These are phyloP conservation scores for Kodamaea leandrae DNA, from an alignment of 805 yeast species.

Conservation along the genomic window DNA sequence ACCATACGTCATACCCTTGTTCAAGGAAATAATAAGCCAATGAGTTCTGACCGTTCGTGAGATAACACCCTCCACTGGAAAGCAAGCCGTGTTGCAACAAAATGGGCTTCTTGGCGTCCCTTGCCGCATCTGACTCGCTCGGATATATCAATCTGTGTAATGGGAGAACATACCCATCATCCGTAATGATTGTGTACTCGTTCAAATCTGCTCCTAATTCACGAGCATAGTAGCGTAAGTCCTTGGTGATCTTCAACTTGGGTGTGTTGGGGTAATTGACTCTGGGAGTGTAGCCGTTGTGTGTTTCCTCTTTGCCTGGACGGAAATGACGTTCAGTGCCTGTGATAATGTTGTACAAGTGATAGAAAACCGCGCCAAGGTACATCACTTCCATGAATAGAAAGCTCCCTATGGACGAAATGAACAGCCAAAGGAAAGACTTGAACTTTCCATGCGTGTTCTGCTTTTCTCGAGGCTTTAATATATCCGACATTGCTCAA, in stretches of 20 bases:
- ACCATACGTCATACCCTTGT: slow-evolving; percentile 81
- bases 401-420: slow-evolving; percentile 29
- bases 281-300: slow-evolving; percentile 28
- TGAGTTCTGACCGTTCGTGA: slow-evolving; percentile 79
- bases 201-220: slow-evolving; percentile 59
- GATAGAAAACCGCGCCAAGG: slow-evolving; percentile 30
- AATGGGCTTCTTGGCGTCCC: slow-evolving; percentile 54
- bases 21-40: slow-evolving; percentile 56
- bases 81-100: slow-evolving; percentile 81
- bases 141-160: slow-evolving; percentile 63
- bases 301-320: slow-evolving; percentile 20
- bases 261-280: slow-evolving; percentile 36
- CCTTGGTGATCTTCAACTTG: slow-evolving; percentile 33
- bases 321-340: slow-evolving; percentile 30
- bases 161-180: slow-evolving; percentile 75
- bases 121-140: slow-evolving; percentile 25
- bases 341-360: slow-evolving; percentile 25
- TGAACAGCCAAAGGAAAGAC: slow-evolving; percentile 19
- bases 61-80: slow-evolving; percentile 82
- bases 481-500: background rate
- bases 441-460: slow-evolving; percentile 20
- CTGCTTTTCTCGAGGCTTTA: background rate
- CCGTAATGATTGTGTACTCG: slow-evolving; percentile 61
- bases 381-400: slow-evolving; percentile 25
- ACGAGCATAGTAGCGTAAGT: slow-evolving; percentile 65